Conservation (phyloP, 2,329 filamentous ascomycete genomes). For the Calonectria crousiana region DNA sequence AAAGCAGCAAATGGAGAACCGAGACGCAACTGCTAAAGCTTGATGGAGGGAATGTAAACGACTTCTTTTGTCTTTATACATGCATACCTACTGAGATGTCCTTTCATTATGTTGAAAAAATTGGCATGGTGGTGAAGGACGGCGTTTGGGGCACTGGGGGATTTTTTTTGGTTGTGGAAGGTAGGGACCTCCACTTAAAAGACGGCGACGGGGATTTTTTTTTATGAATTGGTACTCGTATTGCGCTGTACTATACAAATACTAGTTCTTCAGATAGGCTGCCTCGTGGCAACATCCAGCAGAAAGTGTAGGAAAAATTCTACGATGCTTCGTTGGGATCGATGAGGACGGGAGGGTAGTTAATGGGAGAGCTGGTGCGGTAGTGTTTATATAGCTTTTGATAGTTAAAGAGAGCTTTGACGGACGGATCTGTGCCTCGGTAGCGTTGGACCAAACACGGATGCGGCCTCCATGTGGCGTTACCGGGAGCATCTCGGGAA, state of each 20-base stretch:
- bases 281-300: constrained; percentile 37
- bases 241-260: constrained; percentile 45
- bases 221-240: constrained; percentile 38
- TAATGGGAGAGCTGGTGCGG: not conserved
- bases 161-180: constrained; percentile 43
- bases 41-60: constrained; percentile 31
- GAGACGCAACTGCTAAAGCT: constrained; percentile 44
- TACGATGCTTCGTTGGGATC: constrained; percentile 10
- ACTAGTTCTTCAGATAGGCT: constrained; percentile 40
- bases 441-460: not conserved
- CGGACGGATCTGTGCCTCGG: not conserved
- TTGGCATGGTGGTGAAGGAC: constrained; percentile 45
- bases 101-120: constrained; percentile 37
- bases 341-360: constrained; percentile 3
- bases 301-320: constrained; percentile 13
- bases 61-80: constrained; percentile 31
- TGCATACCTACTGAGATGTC: constrained; percentile 43
- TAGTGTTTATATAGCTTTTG: not conserved
- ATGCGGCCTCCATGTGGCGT: not conserved
- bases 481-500: not conserved
- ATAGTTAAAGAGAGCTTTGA: constrained; percentile 3
- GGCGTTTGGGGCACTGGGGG: constrained; percentile 45
- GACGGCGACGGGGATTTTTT: constrained; percentile 46
- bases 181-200: constrained; percentile 47
- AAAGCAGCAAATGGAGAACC: constrained; percentile 50